Evolutionary conservation across 2,329 filamentous ascomycete genomes (phyloP).

Genomic region (Talaromyces atroroseus): DNA sequence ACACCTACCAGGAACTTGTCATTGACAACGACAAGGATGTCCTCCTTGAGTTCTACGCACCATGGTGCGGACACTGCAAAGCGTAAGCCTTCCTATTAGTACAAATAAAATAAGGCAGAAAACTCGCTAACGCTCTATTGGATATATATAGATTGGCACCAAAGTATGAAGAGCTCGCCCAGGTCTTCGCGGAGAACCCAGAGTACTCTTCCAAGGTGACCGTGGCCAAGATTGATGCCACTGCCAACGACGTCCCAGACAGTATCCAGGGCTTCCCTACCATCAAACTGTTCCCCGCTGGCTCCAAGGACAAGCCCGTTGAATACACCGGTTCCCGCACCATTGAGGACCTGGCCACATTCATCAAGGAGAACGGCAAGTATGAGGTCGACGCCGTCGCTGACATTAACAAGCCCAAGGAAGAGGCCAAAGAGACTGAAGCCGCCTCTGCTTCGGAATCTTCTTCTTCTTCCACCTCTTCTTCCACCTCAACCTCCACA

Average conservation of each 20-base stretch:
- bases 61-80: constrained; percentile 70
- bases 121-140: constrained; percentile 10
- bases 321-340: constrained; percentile 86
- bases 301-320: constrained; percentile 75
- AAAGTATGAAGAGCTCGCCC: constrained; percentile 61
- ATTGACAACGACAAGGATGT: constrained; percentile 95
- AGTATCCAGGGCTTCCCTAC: constrained; percentile 97
- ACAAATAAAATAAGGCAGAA: background rate
- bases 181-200: constrained; percentile 48
- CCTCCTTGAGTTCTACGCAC: constrained; percentile 95
- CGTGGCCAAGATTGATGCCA: constrained; percentile 91
- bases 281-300: constrained; percentile 95
- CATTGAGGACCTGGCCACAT: constrained; percentile 83
- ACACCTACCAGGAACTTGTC: constrained; percentile 88
- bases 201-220: constrained; percentile 55
- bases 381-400: constrained; percentile 66
- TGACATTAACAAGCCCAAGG: constrained; percentile 52
- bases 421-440: constrained; percentile 20
- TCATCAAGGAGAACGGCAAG: constrained; percentile 93
- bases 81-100: constrained; percentile 40
- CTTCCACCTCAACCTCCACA: constrained; percentile 15
- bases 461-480: constrained; percentile 14
- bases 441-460: constrained; percentile 21
- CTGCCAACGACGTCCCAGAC: constrained; percentile 91
- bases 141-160: constrained; percentile 49